Percentiles rank a stretch among this genome's conserved stretches.
These are phyloP conservation scores for Plasmodium coatneyi DNA, from an alignment of 169 alveolate species.

Conservation along the genomic window DNA sequence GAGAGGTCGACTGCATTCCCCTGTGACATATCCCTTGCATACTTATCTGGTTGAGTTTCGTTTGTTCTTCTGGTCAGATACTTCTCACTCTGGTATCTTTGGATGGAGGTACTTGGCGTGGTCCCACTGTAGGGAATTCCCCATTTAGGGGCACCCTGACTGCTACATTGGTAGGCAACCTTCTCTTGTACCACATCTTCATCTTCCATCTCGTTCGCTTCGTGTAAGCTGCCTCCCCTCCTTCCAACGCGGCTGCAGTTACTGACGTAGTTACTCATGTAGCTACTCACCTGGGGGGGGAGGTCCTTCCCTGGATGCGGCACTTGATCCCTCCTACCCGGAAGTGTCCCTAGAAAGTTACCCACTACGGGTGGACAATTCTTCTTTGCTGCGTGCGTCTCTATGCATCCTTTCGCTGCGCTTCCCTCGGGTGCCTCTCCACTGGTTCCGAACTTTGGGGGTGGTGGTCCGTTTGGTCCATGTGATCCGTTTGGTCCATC, in stretches of 20 bases:
- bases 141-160: neutral
- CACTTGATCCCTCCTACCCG: neutral
- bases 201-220: neutral
- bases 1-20: neutral
- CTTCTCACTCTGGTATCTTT: neutral
- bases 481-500: neutral
- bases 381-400: neutral
- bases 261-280: neutral
- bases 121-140: neutral
- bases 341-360: neutral
- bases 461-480: neutral
- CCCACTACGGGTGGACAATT: neutral
- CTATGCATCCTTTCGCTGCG: neutral
- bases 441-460: neutral
- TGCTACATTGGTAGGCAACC: neutral
- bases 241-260: too few relatives aligned
- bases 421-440: neutral
- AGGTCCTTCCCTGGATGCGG: neutral
- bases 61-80: neutral
- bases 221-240: too few relatives aligned
- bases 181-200: neutral
- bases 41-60: neutral
- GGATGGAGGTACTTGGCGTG: neutral
- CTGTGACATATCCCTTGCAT: conserved; percentile 14
- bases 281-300: neutral